Conservation (phyloP, 257 asterid genomes). For the Solanum piurae region DNA sequence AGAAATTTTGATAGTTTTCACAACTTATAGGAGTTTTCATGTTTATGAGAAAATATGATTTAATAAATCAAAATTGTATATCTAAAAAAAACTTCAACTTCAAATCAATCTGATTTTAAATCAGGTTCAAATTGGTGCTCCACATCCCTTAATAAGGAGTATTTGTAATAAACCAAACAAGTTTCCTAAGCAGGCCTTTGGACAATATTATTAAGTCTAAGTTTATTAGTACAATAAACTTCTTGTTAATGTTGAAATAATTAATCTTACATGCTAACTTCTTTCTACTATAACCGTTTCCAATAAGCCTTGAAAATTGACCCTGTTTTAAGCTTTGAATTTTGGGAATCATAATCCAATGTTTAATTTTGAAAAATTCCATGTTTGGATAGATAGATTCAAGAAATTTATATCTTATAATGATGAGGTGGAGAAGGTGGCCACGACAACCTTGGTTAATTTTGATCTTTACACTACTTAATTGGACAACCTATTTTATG, state of each 20-base stretch:
- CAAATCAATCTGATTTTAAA: neutral
- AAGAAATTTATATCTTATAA: neutral
- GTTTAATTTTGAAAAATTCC: neutral
- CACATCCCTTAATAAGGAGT: too few species aligned
- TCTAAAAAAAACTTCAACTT: too few species aligned
- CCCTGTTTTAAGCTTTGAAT: neutral
- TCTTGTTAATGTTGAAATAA: too few species aligned
- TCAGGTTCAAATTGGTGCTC: too few species aligned
- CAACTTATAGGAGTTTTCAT: rapidly evolving
- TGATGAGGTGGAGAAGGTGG: neutral
- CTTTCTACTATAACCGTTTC: too few species aligned
- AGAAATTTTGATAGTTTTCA: too few species aligned
- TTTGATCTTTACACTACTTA: neutral
- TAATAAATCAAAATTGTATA: too few species aligned
- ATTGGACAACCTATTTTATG: too few species aligned
- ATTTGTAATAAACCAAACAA: neutral
- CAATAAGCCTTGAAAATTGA: neutral
- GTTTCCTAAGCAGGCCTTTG: neutral
- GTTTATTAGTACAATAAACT: too few species aligned
- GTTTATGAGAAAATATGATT: neutral
- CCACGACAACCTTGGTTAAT: neutral
- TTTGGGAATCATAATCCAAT: neutral
- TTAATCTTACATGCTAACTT: too few species aligned
- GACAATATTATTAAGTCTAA: neutral
- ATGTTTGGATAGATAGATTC: neutral